These are phyloP conservation scores for Glycine latifolia DNA, from an alignment of 306 rosid species.

Conservation along the genomic window DNA sequence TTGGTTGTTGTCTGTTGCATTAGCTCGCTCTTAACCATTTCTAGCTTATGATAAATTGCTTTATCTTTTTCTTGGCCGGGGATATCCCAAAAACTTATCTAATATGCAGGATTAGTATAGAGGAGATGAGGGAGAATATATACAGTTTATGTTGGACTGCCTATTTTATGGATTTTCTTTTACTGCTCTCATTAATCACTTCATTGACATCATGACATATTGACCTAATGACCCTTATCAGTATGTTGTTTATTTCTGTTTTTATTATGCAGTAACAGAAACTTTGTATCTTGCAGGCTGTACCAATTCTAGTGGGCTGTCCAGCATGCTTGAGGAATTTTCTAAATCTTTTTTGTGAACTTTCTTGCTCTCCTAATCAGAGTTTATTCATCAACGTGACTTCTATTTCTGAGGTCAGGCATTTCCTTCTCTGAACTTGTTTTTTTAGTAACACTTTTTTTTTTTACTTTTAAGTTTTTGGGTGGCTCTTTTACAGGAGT, in stretches of 20 bases:
- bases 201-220: background rate
- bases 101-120: background rate
- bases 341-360: conserved; percentile 90
- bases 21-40: background rate
- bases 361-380: conserved; percentile 96
- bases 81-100: background rate
- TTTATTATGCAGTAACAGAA: background rate
- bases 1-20: too few species aligned
- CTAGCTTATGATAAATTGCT: background rate
- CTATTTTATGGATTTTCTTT: background rate
- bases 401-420: conserved; percentile 74
- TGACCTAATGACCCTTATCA: conserved; percentile 9
- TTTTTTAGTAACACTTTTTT: conserved; percentile 22
- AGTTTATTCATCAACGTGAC: conserved; percentile 89
- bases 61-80: background rate
- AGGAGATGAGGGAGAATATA: background rate
- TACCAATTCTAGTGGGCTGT: conserved; percentile 96
- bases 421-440: conserved; percentile 33
- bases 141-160: background rate
- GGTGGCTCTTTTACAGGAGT: conserved; percentile 9
- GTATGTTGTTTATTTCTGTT: conserved; percentile 31
- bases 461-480: conserved; percentile 32
- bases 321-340: conserved; percentile 99
- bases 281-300: conserved; percentile 72
- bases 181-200: conserved; percentile 11